Evolutionary conservation across 1,139 yeast genomes (phyloP), one percentile per base, ranked within the genome.

Genomic region (Tardiomyces digboiensis): DNA sequence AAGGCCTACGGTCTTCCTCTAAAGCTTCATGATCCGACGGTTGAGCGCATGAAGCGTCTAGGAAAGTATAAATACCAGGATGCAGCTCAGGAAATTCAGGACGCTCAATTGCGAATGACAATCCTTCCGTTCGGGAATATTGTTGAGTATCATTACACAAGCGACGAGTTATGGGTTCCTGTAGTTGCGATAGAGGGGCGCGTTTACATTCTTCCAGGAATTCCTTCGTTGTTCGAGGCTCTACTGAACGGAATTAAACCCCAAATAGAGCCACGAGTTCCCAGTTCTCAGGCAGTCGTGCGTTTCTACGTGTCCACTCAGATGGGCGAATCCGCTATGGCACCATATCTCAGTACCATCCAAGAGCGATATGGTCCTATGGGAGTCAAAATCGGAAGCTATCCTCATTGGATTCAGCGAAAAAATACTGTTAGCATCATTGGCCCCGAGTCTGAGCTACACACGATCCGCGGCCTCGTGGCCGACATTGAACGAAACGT

Each of bases 121-220:
- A 76, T 82, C 1, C 68, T 87, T 43, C 94, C 95, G 0, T 46
- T 57, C 2, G 75, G 78, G 5, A 53, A 64, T 5, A 55, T 59
- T 12, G 83, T 81, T 2, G 71, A 71, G 39, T 73, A 72, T 44
- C 64, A 72, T 42, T 85, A 71, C 56, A 69, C 78, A 1, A 68
- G 72, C 26, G 78, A 75, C 2, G 67, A 73, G 13, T 66, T 82
- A 18, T 87, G 96, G 96, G 93, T 86, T 5, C 96, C 95, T 0
- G 72, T 85, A 6, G 87, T 85, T 2, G 76, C 78, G 0, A 65
- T 87, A 19, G 70, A 80, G 42, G 57, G 74, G 39, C 75, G 77
- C 52, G 79, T 85, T 1, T 81, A 76, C 55, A 75, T 87, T 20
- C 67, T 87, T 36, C 95, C 96, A 0, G 95, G 95, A 0, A 80